Base-by-base conservation (phyloP, 208 protist genomes). In the Leishmania lainsoni region DNA sequence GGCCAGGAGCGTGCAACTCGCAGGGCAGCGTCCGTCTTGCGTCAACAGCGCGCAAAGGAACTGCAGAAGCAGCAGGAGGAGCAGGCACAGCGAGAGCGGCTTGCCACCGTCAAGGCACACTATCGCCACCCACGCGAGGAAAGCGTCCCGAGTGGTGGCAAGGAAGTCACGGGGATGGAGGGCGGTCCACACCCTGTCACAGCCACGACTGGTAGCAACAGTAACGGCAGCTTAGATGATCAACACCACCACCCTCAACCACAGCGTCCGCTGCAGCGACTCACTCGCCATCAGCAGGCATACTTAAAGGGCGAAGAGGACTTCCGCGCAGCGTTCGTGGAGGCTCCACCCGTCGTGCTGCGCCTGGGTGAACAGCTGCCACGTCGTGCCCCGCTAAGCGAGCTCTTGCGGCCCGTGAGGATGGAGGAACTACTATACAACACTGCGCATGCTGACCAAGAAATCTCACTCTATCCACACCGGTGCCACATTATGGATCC, bases 261-360 rank as follows among this genome's bases (percentile, higher is more conserved):
- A n/a, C 45, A 14, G 66, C 32, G 5, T n/a, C 4, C 35, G 59
- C 35, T 35, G 52, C 68, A 66, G 52, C 73, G 80, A 2, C 76
- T 66, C 20, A 83, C 80, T 6, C 73, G 77, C 2, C 77, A 85
- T n/a, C 86, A 90, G 71, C 80, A 74, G 42, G 79, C 72, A 32
- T 83, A 83, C 51, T 45, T 76, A 1, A 68, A 79, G 35, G 59
- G 84, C 22, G 84, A 89, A 76, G 80, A 72, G 39, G 87, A 74
- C 22, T 91, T 91, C 76, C 56, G 66, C 3, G 73, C 63, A 17
- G 77, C 83, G 32, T 91, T 91, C 45, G 65, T 91, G 17, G 66
- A 86, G 8, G 81, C 78, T 39, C 87, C 85, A 16, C 70, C 80
- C 48, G 84, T 86, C 65, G 70, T 83, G 45, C 42, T 90, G 76